Percentiles rank a stretch among this genome's conserved stretches.
Evolutionary conservation across 129 eudicot genomes (phyloP).

Genomic region (Ambrosia trifida): DNA sequence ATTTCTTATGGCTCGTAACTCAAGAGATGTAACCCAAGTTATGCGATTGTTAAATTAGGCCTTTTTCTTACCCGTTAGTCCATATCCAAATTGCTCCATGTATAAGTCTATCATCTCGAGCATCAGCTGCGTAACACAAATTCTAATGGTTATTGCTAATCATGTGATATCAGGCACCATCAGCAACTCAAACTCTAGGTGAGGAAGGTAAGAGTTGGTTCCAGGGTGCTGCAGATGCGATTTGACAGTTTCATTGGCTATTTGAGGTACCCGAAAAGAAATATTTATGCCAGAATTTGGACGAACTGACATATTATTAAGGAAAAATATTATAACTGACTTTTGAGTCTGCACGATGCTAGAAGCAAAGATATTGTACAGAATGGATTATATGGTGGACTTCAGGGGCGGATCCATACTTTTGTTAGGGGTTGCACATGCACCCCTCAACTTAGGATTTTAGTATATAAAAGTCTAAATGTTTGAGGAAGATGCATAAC

Average conservation of each 20-base stretch:
- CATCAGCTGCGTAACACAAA: not conserved
- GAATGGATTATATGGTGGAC: constrained; percentile 98
- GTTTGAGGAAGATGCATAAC: too few relatives aligned
- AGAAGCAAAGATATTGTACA: constrained; percentile 89
- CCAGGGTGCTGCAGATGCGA: constrained; percentile 98
- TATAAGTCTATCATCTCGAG: too few relatives aligned
- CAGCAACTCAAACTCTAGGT: constrained; percentile 98
- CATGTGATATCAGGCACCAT: constrained; percentile 55
- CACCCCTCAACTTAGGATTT: too few relatives aligned
- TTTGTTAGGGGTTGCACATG: too few relatives aligned
- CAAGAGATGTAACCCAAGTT: too few relatives aligned
- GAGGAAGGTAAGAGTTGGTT: constrained; percentile 88
- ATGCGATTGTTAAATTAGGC: too few relatives aligned
- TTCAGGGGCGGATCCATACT: too few relatives aligned
- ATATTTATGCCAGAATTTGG: not conserved
- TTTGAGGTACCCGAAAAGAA: constrained; percentile 59
- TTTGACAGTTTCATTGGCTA: constrained; percentile 93
- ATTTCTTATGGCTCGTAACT: too few relatives aligned
- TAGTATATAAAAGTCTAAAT: too few relatives aligned
- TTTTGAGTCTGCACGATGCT: constrained; percentile 58
- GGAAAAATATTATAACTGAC: not conserved
- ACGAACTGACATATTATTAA: not conserved
- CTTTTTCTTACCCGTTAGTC: not conserved
- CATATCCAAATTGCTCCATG: too few relatives aligned
- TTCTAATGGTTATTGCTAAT: not conserved